A percentile compares a stretch with the other conserved stretches of the same genome.
These are phyloP conservation scores for Spathaspora gorwiae DNA, from an alignment of 805 yeast genomes.

Conservation along the genomic window DNA sequence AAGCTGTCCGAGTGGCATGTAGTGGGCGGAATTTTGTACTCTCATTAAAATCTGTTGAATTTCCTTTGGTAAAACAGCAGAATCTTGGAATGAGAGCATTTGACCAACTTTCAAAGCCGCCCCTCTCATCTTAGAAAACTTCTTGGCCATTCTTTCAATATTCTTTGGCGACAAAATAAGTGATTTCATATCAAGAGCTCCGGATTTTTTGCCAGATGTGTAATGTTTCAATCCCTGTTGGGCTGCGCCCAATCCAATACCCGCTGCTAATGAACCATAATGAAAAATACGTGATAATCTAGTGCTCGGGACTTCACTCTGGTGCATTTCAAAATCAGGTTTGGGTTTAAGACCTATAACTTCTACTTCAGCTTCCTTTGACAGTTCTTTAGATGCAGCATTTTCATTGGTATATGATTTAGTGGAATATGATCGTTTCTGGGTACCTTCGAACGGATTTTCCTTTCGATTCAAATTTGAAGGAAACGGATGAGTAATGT, in stretches of 20 bases:
- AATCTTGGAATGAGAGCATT: slow-evolving; percentile 91
- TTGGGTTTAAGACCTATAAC: slow-evolving; percentile 4
- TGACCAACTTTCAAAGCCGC: slow-evolving; percentile 98
- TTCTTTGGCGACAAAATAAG: slow-evolving; percentile 75
- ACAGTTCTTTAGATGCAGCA: background rate
- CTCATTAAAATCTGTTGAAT: slow-evolving; percentile 73
- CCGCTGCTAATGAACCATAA: slow-evolving; percentile 89
- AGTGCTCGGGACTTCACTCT: slow-evolving; percentile 78
- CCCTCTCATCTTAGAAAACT: slow-evolving; percentile 94
- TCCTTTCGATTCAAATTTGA: background rate
- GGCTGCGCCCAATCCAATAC: slow-evolving; percentile 81
- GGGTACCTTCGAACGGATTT: slow-evolving; percentile 2
- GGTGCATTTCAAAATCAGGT: slow-evolving; percentile 43
- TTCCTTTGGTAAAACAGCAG: slow-evolving; percentile 76
- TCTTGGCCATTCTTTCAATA: slow-evolving; percentile 81
- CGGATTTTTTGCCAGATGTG: slow-evolving; percentile 43
- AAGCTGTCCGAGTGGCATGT: slow-evolving; percentile 91
- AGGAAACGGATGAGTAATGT: background rate
- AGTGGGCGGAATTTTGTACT: slow-evolving; percentile 92
- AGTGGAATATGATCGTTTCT: slow-evolving; percentile 8
- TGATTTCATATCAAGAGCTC: slow-evolving; percentile 45
- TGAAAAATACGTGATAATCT: slow-evolving; percentile 87
- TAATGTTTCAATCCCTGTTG: slow-evolving; percentile 69
- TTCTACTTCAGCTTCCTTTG: slow-evolving; percentile 9
- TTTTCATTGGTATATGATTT: slow-evolving; percentile 1